phyloP scores from a whole-genome alignment of 805 yeast genomes.

The Starmerella sp. region DNA sequence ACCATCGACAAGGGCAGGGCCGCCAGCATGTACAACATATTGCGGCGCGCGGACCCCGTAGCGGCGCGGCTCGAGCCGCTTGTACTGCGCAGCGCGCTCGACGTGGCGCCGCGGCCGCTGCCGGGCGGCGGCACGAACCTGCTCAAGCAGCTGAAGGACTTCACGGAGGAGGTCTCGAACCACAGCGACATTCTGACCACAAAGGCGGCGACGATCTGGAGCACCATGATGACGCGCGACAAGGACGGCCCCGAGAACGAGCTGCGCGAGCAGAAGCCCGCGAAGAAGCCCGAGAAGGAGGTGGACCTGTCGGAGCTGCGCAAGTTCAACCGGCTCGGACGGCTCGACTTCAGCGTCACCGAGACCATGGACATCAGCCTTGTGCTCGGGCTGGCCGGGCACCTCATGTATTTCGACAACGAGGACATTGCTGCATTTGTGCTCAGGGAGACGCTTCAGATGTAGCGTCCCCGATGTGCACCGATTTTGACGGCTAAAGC shows the following conservation, averaged over 20 bases:
- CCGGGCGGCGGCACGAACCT: conserved; percentile 40
- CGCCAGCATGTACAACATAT: conserved; percentile 60
- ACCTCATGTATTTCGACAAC: conserved; percentile 79
- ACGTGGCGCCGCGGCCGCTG: conserved; percentile 43
- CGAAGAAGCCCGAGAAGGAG: not conserved
- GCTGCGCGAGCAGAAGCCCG: not conserved
- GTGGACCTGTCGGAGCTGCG: conserved; percentile 27
- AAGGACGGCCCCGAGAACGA: not conserved
- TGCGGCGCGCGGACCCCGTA: conserved; percentile 86
- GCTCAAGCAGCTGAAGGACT: conserved; percentile 33
- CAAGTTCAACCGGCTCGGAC: conserved; percentile 54
- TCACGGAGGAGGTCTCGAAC: conserved; percentile 29
- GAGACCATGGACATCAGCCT: conserved; percentile 71
- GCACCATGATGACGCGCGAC: not conserved
- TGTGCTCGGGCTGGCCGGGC: conserved; percentile 73
- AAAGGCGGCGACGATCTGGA: conserved; percentile 18
- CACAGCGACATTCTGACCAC: conserved; percentile 20
- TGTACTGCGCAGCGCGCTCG: conserved; percentile 39
- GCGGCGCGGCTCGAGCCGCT: conserved; percentile 85
- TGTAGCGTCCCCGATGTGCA: not conserved
- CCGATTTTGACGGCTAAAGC: no score
- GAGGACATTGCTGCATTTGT: conserved; percentile 72
- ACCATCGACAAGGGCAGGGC: conserved; percentile 31
- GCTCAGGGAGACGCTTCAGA: conserved; percentile 40
- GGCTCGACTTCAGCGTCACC: conserved; percentile 72